Evolutionary conservation across 352 stramenopile genomes (phyloP).

Genomic region (Peronosclerospora sorghi): DNA sequence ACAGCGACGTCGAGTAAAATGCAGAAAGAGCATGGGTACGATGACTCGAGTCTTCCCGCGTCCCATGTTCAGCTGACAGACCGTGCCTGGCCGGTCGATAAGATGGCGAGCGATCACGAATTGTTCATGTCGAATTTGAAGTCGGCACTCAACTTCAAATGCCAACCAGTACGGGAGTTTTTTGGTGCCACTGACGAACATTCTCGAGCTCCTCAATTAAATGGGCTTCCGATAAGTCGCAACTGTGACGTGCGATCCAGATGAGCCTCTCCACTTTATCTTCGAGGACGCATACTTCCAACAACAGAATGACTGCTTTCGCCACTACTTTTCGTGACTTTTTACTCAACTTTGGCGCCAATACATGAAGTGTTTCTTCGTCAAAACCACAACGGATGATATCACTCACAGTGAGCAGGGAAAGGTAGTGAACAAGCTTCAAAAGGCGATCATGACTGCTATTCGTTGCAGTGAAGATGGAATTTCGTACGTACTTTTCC

Average conservation of each 20-base stretch:
- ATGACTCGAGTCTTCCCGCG: constrained; percentile 85
- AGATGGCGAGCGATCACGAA: constrained; percentile 72
- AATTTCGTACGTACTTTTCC: constrained; percentile 10
- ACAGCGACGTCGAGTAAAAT: constrained; percentile 24
- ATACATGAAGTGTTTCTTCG: constrained; percentile 15
- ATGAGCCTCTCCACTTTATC: constrained; percentile 52
- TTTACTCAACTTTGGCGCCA: too few relatives aligned
- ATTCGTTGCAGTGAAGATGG: constrained; percentile 1
- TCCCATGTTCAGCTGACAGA: too few relatives aligned
- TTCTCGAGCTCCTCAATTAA: too few relatives aligned
- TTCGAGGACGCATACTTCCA: constrained; percentile 69
- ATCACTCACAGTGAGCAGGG: constrained; percentile 21
- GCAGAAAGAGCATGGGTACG: constrained; percentile 79
- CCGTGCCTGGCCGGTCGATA: constrained; percentile 42
- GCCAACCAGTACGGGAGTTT: constrained; percentile 74
- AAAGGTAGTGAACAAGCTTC: constrained; percentile 10
- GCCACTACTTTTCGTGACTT: constrained; percentile 13
- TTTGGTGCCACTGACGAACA: constrained; percentile 30
- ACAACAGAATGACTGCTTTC: constrained; percentile 11
- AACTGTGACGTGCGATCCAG: constrained; percentile 1
- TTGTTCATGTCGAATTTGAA: constrained; percentile 80
- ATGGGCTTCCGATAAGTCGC: constrained; percentile 9
- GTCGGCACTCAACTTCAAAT: constrained; percentile 72
- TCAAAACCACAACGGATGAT: constrained; percentile 33
- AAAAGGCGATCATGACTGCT: constrained; percentile 13